These are phyloP conservation scores for Zizania palustris DNA, from an alignment of 202 grass and related monocot genomes.

Conservation along the genomic window DNA sequence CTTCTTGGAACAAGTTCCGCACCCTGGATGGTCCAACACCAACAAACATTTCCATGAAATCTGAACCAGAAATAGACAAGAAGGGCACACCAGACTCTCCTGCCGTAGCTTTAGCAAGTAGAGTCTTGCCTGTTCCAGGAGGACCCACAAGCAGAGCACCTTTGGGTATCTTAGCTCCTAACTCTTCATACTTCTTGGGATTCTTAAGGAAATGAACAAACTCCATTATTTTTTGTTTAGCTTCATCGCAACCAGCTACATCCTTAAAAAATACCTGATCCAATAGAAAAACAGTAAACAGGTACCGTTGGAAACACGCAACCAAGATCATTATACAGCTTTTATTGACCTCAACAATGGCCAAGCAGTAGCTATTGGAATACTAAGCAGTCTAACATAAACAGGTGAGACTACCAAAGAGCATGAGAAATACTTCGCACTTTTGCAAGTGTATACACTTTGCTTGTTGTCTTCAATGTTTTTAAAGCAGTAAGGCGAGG, in stretches of 20 bases:
- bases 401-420: too few relatives aligned
- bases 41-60: slow-evolving; percentile 92
- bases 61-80: slow-evolving; percentile 82
- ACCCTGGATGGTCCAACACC: slow-evolving; percentile 84
- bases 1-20: slow-evolving; percentile 74
- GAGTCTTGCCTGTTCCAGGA: slow-evolving; percentile 78
- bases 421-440: too few relatives aligned
- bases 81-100: slow-evolving; percentile 77
- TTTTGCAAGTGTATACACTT: too few relatives aligned
- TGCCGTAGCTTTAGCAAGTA: slow-evolving; percentile 81
- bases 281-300: slow-evolving; percentile 36
- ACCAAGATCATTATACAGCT: neutral
- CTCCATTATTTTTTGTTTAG: slow-evolving; percentile 94
- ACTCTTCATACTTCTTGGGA: slow-evolving; percentile 75
- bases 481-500: too few relatives aligned
- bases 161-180: slow-evolving; percentile 88
- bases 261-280: slow-evolving; percentile 82
- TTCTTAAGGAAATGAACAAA: slow-evolving; percentile 84
- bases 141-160: slow-evolving; percentile 84
- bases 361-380: too few relatives aligned
- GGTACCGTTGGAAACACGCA: too few relatives aligned
- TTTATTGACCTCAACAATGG: too few relatives aligned
- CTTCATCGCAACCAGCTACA: slow-evolving; percentile 80
- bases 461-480: too few relatives aligned
- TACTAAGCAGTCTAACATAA: too few relatives aligned